Conservation (phyloP, 768 basidiomycete species). For the Naematelia encephala region DNA sequence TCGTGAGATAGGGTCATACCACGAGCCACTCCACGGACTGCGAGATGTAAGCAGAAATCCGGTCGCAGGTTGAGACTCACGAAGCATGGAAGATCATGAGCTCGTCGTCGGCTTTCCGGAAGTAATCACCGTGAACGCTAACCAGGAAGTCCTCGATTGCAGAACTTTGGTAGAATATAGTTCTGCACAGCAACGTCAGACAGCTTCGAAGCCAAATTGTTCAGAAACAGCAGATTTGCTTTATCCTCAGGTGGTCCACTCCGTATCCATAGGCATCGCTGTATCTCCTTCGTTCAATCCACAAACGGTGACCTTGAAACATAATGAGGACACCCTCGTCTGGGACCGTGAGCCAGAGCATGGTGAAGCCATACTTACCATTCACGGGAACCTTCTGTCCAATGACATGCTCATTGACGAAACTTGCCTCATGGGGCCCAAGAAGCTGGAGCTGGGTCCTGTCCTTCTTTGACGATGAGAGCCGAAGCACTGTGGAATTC, state of each 20-base stretch:
- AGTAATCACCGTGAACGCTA: slow-evolving; percentile 19
- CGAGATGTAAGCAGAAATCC: neutral
- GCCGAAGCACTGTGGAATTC: slow-evolving; percentile 8
- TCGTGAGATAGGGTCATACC: slow-evolving; percentile 31
- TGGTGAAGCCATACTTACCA: too few relatives aligned
- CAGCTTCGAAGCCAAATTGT: neutral
- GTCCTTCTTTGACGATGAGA: slow-evolving; percentile 1
- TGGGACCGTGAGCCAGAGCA: slow-evolving; percentile 4
- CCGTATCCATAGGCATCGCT: slow-evolving; percentile 10
- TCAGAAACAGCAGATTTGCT: neutral
- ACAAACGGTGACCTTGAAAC: slow-evolving; percentile 23
- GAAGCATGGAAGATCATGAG: slow-evolving; percentile 29
- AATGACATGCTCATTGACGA: slow-evolving; percentile 20
- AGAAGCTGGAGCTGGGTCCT: neutral
- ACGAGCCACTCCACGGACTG: slow-evolving; percentile 3
- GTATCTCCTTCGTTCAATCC: slow-evolving; percentile 13
- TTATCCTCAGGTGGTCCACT: slow-evolving; percentile 10
- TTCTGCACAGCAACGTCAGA: slow-evolving; percentile 6
- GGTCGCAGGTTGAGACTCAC: slow-evolving; percentile 5
- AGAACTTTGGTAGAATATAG: slow-evolving; percentile 6
- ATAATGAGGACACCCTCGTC: slow-evolving; percentile 6
- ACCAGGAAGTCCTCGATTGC: slow-evolving; percentile 20
- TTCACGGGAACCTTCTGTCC: slow-evolving; percentile 31
- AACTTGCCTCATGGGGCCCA: slow-evolving; percentile 22
- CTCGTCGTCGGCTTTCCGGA: slow-evolving; percentile 22